Base-by-base conservation (phyloP, 768 basidiomycete genomes). In the Suillus hirtellus region DNA sequence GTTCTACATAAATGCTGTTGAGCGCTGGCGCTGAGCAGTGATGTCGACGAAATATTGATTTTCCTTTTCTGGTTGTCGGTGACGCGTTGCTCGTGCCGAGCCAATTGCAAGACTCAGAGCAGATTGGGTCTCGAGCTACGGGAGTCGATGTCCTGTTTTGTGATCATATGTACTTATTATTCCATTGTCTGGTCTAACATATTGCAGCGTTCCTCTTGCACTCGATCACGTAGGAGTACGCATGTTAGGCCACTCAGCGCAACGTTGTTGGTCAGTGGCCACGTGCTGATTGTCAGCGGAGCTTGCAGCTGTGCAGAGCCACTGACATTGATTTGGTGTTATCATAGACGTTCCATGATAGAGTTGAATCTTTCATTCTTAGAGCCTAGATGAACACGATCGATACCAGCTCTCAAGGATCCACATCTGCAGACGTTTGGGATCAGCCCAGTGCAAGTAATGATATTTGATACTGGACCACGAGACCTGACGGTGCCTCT, bases 401-500 rank as follows among this genome's bases (percentile, higher is more conserved):
- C 58, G 59, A 59, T 37, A 63, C 47, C 35, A 44, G n/a, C 19
- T 43, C 31, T 42, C 61, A 35, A 50, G 50, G 59, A 49, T 49
- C 62, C 40, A 47, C 62, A 24, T 59, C 62, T 58, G 24, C 64
- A 46, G 64, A 65, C 21, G 19, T 44, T 21, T 65, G 64, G 64
- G 64, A 59, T 44, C 64, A 65, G 31, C 61, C 55, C 59, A 63
- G 50, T 38, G 50, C 63, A 54, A 31, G 40, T 52, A 27, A 40
- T 27, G n/a, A 37, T 58, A 1, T 40, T 37, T 31, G 5, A 60
- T 40, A 31, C 1, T 2, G 38, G 52, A 47, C 17, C 27, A 46
- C 52, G 46, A 63, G 42, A 27, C 55, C 27, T 34, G 42, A 34
- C 52, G 10, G 31, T 19, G 0, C 10, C 34, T 63, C 9, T 27